These are phyloP conservation scores for Leccinellum albellum DNA, from an alignment of 768 basidiomycete genomes.

Conservation along the genomic window DNA sequence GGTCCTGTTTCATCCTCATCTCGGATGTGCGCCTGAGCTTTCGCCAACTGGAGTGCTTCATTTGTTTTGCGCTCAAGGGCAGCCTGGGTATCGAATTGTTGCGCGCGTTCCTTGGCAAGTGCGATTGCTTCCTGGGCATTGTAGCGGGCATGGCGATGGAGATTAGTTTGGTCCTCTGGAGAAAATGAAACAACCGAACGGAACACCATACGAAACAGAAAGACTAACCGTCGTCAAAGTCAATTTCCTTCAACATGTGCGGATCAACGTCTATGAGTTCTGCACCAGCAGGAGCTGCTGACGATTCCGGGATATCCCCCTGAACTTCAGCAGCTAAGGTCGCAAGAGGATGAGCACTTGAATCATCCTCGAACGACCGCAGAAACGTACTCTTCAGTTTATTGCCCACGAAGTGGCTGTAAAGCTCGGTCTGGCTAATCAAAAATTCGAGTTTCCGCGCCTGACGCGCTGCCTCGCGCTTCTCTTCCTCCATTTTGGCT, in stretches of 20 bases:
- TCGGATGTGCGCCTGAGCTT: constrained; percentile 43
- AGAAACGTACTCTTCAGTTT: constrained; percentile 77
- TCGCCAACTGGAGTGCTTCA: constrained; percentile 68
- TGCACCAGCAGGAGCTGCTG: constrained; percentile 52
- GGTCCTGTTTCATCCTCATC: constrained; percentile 38
- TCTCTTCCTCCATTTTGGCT: constrained; percentile 86
- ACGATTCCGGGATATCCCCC: constrained; percentile 46
- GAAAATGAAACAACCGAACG: constrained; percentile 1
- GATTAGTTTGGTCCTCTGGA: constrained; percentile 82
- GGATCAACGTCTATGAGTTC: constrained; percentile 54
- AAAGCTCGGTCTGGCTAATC: constrained; percentile 97
- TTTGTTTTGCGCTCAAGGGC: constrained; percentile 78
- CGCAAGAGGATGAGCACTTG: constrained; percentile 12
- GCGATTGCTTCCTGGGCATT: constrained; percentile 89
- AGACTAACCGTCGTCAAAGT: constrained; percentile 84
- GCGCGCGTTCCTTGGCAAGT: constrained; percentile 72
- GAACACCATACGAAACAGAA: background rate
- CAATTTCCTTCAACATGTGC: constrained; percentile 60
- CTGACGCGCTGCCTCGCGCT: constrained; percentile 88
- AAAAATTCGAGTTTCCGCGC: constrained; percentile 97
- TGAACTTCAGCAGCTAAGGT: constrained; percentile 70
- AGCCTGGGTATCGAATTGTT: constrained; percentile 82
- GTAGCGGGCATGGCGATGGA: constrained; percentile 77
- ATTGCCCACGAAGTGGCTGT: constrained; percentile 98
- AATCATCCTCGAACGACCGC: constrained; percentile 12